phyloP scores from a whole-genome alignment of 2,329 filamentous ascomycete genomes.

The Trichoderma breve region DNA sequence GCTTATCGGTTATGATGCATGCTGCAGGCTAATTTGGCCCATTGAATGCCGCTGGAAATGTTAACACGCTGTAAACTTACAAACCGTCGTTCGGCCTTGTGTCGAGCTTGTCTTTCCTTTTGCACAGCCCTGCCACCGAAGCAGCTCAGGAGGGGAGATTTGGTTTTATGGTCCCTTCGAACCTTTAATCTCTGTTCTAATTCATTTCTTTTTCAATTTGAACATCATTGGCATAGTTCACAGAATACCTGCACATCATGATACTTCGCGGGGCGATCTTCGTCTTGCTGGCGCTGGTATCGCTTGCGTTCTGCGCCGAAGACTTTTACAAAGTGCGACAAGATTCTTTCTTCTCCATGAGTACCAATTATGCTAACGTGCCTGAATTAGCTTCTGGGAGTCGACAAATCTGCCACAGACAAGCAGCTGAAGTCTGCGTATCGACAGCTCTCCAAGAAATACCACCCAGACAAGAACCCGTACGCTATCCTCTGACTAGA shows the following conservation, averaged over 20 bases:
- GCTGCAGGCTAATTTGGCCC: not conserved
- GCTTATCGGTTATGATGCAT: conserved; percentile 13
- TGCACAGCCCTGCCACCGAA: conserved; percentile 13
- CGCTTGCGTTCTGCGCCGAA: conserved; percentile 58
- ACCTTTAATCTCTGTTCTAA: too few species aligned
- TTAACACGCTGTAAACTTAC: conserved; percentile 38
- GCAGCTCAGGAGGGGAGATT: conserved; percentile 1
- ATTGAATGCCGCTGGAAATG: conserved; percentile 25
- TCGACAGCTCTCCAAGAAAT: conserved; percentile 88
- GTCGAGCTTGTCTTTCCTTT: conserved; percentile 16
- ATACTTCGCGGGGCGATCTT: conserved; percentile 50
- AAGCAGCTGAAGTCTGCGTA: conserved; percentile 93
- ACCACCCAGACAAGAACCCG: conserved; percentile 97
- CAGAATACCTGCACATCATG: conserved; percentile 41
- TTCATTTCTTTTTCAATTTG: not conserved
- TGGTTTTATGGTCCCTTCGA: too few species aligned
- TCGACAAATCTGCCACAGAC: conserved; percentile 76
- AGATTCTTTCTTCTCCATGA: not conserved
- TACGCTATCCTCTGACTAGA: conserved; percentile 45
- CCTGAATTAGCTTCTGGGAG: conserved; percentile 64
- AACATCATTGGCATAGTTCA: conserved; percentile 16
- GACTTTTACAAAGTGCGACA: conserved; percentile 73
- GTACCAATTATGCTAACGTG: not conserved
- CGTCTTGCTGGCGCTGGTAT: conserved; percentile 53
- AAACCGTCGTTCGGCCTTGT: not conserved